Base-by-base conservation (phyloP, 1,139 yeast genomes). In the Debaryomycetaceae sp. region DNA sequence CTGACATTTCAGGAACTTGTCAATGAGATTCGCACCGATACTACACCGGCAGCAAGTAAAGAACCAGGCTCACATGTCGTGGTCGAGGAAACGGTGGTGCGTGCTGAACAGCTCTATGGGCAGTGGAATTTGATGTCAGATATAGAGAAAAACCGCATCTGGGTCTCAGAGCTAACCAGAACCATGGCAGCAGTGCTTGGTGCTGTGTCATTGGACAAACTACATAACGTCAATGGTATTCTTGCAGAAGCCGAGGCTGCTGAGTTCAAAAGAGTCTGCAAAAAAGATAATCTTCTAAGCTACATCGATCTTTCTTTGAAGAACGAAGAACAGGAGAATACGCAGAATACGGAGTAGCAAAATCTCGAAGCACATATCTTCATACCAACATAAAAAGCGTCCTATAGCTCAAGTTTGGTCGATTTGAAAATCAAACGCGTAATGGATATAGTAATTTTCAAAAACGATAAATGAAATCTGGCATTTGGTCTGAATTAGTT, bases 181-280 rank as follows among this genome's bases (percentile, higher is more conserved):
- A 38, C 50, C 13, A 39, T 54, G 13, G 35, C 45, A 34, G 44
- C 49, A 14, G 45, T 52, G 6, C 38, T 54, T 17, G 52, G 55
- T 24, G 36, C 43, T 8, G 45, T 52, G 36, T 41, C 55, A 5
- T 41, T 54, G 22, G 36, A 36, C 37, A 53, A 52, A 24, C 47
- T 54, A 39, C 47, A 50, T 34, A 49, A 52, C 11, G 42, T 53
- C 9, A 52, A 49, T 34, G 33, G 45, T 4, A 40, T 51, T 5
- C 46, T 52, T 17, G 43, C 45, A 4, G 47, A 45, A 36, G 43
- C 44, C 31, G 56, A 53, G 34, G 50, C 49, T 38, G 42, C 24
- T 6, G 46, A 44, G 24, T 54, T 54, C 45, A 52, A 53, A 39
- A 49, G 48, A 17, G 48, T 54, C 13, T 54, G 58, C 38, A 42